Evolutionary conservation across 495 filamentous ascomycete genomes (phyloP), one percentile per base, ranked within the genome.

Genomic region (Penicillium egyptiacum): DNA sequence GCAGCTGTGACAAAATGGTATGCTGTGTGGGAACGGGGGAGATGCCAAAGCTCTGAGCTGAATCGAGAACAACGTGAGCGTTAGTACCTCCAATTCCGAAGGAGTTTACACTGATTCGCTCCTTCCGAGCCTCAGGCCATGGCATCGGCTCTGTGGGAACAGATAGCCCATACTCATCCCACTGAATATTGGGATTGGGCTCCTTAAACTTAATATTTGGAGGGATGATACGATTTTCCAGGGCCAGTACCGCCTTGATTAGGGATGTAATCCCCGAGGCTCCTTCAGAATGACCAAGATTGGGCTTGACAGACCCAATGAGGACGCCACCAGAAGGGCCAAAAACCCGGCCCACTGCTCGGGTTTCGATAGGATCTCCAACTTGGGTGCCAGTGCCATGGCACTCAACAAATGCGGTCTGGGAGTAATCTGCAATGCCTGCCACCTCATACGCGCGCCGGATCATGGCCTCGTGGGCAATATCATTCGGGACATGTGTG

Each of bases 191-290:
- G 0, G 65, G 59, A 39, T 68, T 72, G 0, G 63, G 63, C 25
- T 47, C 58, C 0, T 28, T 55, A 23, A 72, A 68, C 8, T 65
- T 56, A 47, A 66, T 64, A 47, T 85, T 89, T 0, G 85, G 83
- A 0, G 80, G 79, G 11, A 86, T 73, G 0, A 63, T 56, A 5
- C 57, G 62, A 53, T 83, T 70, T 50, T 81, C 76, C 44, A 89
- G 67, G n/a, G 79, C 71, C 30, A 83, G 57, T 1, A 79, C 70
- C 0, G 77, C 74, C 65, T 88, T 88, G 10, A 89, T 70, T 0
- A 88, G 28, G 2, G 78, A 79, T 1, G 83, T 82, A 31, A 87
- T 49, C 7, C 81, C 85, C 2, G 79, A 77, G 4, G 79, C 74
- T 3, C 74, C 82, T 59, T 82, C 82, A 5, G 62, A 53, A 56